Evolutionary conservation across 495 filamentous ascomycete species (phyloP), one percentile per base, ranked within the genome.

Genomic region (Staphylotrichum tortipilum): DNA sequence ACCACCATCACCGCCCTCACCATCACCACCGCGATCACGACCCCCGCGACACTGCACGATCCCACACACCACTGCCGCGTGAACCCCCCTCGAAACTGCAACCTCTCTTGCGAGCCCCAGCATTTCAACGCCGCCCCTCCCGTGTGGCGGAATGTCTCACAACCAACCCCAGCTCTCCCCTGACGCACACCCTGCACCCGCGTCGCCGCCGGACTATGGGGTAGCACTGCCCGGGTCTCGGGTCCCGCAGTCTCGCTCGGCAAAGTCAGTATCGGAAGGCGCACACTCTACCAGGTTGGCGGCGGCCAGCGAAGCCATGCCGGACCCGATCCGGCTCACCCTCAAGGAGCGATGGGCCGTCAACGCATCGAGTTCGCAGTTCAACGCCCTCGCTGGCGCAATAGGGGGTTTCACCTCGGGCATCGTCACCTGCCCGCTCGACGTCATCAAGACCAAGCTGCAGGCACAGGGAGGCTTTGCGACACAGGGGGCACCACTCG

Each of bases 391-490:
- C 35, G 81, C 88, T 31, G 92, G 92, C 37, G 94, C 88, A 9
- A 74, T 83, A 31, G 91, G 89, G 43, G 92, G 92, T 46, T 84
- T 95, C 53, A 86, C 85, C 5, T 94, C 89, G 4, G 92, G 92
- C 7, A 79, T 97, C 34, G 88, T 96, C 54, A 97, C 92, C 36
- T 99, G 92, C 62, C 92, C 92, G 17, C 79, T 99, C 46, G 92
- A 99, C 75, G 92, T 99, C 44, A 97, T 99, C 62, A 99, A 99
- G 71, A 99, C 92, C 38, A 96, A 95, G 65, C 68, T 99, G 44
- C 92, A 99, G 66, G 94, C 91, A 28, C 94, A 97, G 64, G 90
- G 90, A 49, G 86, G 86, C 83, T 90, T 76, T 66, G 63, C 59
- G 61, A 18, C 56, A 66, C 50, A 65, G 67, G 71, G 64, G 68